Base-by-base conservation (phyloP, 2,329 filamentous ascomycete species). In the Xylariaceae sp. region DNA sequence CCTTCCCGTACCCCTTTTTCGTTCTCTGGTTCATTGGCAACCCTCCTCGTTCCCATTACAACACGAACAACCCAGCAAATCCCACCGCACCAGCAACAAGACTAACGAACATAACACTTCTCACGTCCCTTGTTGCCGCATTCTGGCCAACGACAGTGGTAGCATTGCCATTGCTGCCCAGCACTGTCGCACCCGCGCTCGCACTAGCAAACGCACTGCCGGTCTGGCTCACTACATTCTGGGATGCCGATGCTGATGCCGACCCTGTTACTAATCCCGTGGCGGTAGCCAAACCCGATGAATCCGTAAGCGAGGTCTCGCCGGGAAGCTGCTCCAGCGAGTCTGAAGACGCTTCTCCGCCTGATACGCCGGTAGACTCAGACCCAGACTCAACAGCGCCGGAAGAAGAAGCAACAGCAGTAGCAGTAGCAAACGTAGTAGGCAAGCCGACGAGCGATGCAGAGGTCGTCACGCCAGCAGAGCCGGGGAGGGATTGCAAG, bases 81-180 rank as follows among this genome's bases (percentile, higher is more conserved):
- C 61, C 64, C 8, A 46, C 47, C 28, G 48, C 24, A 2, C 61
- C 63, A 14, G 47, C 58, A 8, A 60, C 48, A 19, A 61, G 9
- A 33, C 45, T 58, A 31, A 51, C 48, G 33, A 51, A 14, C 34
- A 61, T 19, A 33, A 23, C 49, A 14, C 51, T 53, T 1, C 43
- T 45, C 6, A 36, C 26, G 2, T 31, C 48, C 34, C 48, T 39
- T 1, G 48, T 44, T 11, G 53, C 65, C 6, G 59, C 64, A 31
- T 41, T 62, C 16, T 59, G 40, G 29, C 11, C 17, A 19, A 40
- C 16, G 12, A 45, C 3, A 14, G 16, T 26, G 21, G 21, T 24
- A 11, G 16, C 9, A 12, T 24, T 52, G 21, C 43, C 34, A 19
- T 37, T 37, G 34, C 17, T 19, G 17, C n/a, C 51, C 31, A 34